Percentiles rank a stretch among this genome's conserved stretches.
Evolutionary conservation across 176 grass and related monocot species (phyloP).

Genomic region (Leersia perrieri): DNA sequence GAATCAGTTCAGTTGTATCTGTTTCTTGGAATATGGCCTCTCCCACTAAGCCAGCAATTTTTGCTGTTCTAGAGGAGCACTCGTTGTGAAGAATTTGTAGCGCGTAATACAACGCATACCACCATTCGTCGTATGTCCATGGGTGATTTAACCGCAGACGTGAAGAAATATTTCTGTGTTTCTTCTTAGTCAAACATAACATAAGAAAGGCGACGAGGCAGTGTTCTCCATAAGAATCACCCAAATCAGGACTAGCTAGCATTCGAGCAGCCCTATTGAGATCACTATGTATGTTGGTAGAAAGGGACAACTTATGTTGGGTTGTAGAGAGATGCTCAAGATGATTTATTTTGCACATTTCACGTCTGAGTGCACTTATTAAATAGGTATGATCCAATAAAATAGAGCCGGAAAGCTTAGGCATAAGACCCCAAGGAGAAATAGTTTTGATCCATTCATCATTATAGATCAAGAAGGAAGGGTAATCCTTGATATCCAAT

Average conservation of each 20-base stretch:
- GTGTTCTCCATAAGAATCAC: neutral
- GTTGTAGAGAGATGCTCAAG: neutral
- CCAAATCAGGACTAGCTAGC: no score
- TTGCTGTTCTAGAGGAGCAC: neutral
- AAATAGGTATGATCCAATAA: neutral
- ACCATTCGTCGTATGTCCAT: neutral
- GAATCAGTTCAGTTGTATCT: neutral
- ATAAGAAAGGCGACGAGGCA: neutral
- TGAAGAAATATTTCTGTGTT: neutral
- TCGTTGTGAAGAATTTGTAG: neutral
- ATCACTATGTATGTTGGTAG: no score
- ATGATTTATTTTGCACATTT: neutral
- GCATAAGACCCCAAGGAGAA: neutral
- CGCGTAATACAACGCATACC: neutral
- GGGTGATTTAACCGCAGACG: neutral
- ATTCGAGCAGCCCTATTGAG: no score
- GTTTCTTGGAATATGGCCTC: neutral
- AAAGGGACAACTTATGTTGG: no score
- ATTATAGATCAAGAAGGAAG: accelerated
- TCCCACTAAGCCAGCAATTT: neutral
- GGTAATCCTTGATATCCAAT: no score
- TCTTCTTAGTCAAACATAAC: neutral
- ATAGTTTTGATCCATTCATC: neutral
- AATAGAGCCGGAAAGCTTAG: neutral
- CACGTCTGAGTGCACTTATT: no score